Evolutionary conservation across 2,329 filamentous ascomycete genomes (phyloP).

Genomic region (Phialophora macrospora): DNA sequence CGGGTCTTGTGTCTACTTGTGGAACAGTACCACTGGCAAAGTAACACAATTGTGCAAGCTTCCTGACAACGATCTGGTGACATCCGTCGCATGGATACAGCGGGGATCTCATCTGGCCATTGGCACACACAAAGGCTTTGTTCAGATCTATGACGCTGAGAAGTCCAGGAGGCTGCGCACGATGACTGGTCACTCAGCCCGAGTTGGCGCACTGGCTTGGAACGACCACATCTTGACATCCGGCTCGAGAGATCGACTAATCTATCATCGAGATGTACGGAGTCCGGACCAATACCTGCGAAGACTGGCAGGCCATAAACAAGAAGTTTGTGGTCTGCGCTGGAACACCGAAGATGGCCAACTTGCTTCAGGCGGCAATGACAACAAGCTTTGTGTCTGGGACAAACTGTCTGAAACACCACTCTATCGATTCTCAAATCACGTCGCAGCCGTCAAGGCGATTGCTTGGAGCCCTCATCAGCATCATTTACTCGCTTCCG

Average conservation of each 20-base stretch:
- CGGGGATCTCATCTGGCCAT: conserved; percentile 94
- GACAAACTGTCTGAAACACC: conserved; percentile 93
- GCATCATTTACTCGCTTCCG: conserved; percentile 88
- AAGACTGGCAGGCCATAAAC: conserved; percentile 90
- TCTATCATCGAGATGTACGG: conserved; percentile 94
- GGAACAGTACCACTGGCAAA: conserved; percentile 88
- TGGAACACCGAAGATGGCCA: conserved; percentile 98
- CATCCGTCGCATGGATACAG: conserved; percentile 98
- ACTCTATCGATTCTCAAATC: conserved; percentile 90
- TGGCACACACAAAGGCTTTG: conserved; percentile 89
- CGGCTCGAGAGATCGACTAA: conserved; percentile 87
- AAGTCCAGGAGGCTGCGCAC: conserved; percentile 82
- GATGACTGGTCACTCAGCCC: conserved; percentile 94
- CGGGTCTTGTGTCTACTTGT: conserved; percentile 95
- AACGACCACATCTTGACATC: conserved; percentile 97
- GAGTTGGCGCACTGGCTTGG: conserved; percentile 94
- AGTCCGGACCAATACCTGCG: conserved; percentile 87
- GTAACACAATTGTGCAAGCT: conserved; percentile 94
- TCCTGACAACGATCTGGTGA: conserved; percentile 83
- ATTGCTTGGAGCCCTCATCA: conserved; percentile 98
- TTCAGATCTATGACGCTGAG: conserved; percentile 97
- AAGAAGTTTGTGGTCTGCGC: conserved; percentile 93
- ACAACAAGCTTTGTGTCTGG: conserved; percentile 99
- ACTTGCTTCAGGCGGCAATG: conserved; percentile 92
- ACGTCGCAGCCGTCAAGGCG: conserved; percentile 94